Evolutionary conservation across 768 basidiomycete species (phyloP).

Genomic region (Lentinus brumalis): DNA sequence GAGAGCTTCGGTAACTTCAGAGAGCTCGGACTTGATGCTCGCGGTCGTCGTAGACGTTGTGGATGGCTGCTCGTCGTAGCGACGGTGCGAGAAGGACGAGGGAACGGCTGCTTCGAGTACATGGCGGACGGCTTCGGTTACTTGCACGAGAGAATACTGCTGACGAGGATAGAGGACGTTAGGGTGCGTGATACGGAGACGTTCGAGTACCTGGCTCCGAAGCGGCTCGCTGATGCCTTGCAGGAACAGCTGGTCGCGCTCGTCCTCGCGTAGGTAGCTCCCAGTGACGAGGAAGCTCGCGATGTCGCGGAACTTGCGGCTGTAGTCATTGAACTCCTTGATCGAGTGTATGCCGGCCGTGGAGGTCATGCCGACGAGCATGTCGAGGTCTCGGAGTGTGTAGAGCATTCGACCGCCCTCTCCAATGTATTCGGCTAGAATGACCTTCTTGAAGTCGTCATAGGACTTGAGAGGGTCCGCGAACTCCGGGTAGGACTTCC

Average conservation of each 20-base stretch:
- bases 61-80: not conserved
- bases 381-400: constrained; percentile 25
- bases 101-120: constrained; percentile 10
- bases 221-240: constrained; percentile 8
- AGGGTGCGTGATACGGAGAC: constrained; percentile 26
- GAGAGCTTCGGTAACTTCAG: not conserved
- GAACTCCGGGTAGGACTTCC: not conserved
- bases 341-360: not conserved
- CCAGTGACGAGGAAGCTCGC: constrained; percentile 24
- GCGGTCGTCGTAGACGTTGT: not conserved
- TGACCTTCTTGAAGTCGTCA: constrained; percentile 25
- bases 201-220: not conserved
- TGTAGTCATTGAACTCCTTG: constrained; percentile 17
- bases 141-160: constrained; percentile 24
- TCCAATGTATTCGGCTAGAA: constrained; percentile 29
- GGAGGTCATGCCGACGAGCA: constrained; percentile 22
- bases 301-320: constrained; percentile 24
- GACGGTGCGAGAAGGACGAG: not conserved
- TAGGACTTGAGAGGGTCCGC: constrained; percentile 11
- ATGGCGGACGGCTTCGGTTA: constrained; percentile 26
- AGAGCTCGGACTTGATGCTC: not conserved
- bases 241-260: constrained; percentile 28
- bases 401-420: constrained; percentile 19
- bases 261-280: constrained; percentile 17
- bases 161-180: constrained; percentile 28